Evolutionary conservation across 495 filamentous ascomycete species (phyloP).

Genomic region (Penicillium goetzii): DNA sequence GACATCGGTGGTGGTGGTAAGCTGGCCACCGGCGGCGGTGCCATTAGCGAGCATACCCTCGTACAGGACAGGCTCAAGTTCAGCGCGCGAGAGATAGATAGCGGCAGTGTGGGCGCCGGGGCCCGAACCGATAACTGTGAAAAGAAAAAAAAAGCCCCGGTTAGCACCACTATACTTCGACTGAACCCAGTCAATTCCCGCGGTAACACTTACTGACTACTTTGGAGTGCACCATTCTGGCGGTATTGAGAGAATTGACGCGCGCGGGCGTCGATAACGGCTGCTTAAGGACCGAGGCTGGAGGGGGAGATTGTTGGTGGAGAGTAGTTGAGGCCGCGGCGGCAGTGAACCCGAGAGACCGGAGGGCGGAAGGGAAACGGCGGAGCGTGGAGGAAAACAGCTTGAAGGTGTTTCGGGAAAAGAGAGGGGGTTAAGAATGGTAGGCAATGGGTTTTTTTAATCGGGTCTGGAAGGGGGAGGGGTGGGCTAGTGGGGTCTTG

Average conservation of each 20-base stretch:
- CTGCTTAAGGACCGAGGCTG: constrained; percentile 42
- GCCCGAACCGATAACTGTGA: constrained; percentile 79
- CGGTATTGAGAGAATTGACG: constrained; percentile 40
- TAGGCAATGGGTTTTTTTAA: constrained; percentile 21
- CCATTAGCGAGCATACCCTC: constrained; percentile 98
- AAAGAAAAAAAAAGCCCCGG: constrained; percentile 13
- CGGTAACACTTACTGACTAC: constrained; percentile 66
- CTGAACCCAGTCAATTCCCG: neutral
- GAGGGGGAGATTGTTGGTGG: constrained; percentile 56
- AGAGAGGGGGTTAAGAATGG: constrained; percentile 18
- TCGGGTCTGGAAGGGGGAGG: constrained; percentile 19
- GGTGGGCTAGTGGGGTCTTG: constrained; percentile 21
- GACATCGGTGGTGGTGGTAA: constrained; percentile 96
- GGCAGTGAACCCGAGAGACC: constrained; percentile 62
- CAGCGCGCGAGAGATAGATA: constrained; percentile 91
- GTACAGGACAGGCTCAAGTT: constrained; percentile 86
- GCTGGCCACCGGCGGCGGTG: constrained; percentile 91
- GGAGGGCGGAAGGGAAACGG: constrained; percentile 63
- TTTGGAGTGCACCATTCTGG: constrained; percentile 76
- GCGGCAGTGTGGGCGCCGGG: constrained; percentile 97
- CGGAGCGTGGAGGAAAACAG: constrained; percentile 84
- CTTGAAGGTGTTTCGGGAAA: constrained; percentile 53
- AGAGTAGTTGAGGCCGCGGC: constrained; percentile 68
- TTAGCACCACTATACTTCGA: constrained; percentile 14
- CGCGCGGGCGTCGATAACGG: constrained; percentile 47